A percentile compares a stretch with the other conserved stretches of the same genome.
Conservation (phyloP, 192 early-diverging fungal species). For the Coemansia sp. region DNA sequence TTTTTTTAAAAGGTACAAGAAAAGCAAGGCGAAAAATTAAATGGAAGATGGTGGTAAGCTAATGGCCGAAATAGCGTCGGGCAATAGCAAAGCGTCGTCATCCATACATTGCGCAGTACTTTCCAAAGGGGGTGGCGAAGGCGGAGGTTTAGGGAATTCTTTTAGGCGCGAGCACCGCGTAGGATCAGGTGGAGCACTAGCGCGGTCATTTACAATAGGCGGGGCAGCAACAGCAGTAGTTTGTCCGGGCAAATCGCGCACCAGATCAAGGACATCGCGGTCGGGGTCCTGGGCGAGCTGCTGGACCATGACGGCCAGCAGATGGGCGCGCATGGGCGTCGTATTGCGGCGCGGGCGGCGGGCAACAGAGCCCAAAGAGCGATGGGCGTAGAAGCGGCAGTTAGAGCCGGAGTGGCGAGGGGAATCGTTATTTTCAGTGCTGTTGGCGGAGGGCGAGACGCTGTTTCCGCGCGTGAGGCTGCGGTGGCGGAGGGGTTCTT, state of each 20-base stretch:
- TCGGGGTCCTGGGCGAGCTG: slow-evolving; percentile 43
- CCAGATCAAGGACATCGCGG: slow-evolving; percentile 46
- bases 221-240: neutral
- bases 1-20: too few relatives aligned
- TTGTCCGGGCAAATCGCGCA: slow-evolving; percentile 33
- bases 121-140: neutral
- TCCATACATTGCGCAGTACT: neutral
- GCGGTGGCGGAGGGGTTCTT: neutral
- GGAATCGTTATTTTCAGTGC: neutral
- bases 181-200: neutral
- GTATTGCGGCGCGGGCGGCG: slow-evolving; percentile 37
- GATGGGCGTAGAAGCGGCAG: slow-evolving; percentile 17
- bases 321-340: slow-evolving; percentile 51
- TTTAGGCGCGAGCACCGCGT: neutral
- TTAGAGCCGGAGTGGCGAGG: neutral
- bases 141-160: neutral
- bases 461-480: slow-evolving; percentile 1
- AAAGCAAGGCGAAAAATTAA: neutral
- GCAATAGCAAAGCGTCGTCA: neutral
- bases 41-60: neutral
- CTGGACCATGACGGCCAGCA: slow-evolving; percentile 48
- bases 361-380: slow-evolving; percentile 26
- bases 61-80: neutral
- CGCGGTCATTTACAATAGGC: neutral
- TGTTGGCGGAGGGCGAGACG: neutral